These are phyloP conservation scores for Sherardia arvensis DNA, from an alignment of 257 asterid genomes.

Conservation along the genomic window DNA sequence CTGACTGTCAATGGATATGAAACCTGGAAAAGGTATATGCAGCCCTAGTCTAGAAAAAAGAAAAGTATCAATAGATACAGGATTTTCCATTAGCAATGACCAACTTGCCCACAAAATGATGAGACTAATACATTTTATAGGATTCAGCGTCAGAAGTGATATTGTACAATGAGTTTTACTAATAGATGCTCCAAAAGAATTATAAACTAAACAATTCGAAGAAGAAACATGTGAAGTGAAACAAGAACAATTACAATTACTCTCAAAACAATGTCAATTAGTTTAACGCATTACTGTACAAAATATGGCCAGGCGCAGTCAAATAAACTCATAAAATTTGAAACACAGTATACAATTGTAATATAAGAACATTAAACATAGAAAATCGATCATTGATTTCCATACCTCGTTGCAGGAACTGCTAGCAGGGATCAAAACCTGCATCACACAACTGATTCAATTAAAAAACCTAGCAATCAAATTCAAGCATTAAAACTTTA, in stretches of 20 bases:
- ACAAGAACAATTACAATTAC: not conserved
- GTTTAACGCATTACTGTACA: not conserved
- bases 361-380: not conserved
- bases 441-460: conserved; percentile 4
- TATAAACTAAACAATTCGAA: not conserved
- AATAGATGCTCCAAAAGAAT: not conserved
- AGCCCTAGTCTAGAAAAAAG: conserved; percentile 1
- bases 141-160: not conserved
- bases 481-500: not conserved
- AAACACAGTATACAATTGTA: not conserved
- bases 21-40: not conserved
- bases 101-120: not conserved
- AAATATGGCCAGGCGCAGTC: no score
- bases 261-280: no score
- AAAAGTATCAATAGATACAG: no score
- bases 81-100: not conserved
- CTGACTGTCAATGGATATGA: not conserved
- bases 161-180: not conserved
- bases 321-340: not conserved
- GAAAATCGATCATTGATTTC: not conserved
- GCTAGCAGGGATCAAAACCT: conserved; percentile 66
- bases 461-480: not conserved
- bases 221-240: not conserved
- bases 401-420: conserved; percentile 53
- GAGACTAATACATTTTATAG: not conserved